phyloP scores from a whole-genome alignment of 192 early-diverging fungal species.

The Jimgerdemannia flammicorona region DNA sequence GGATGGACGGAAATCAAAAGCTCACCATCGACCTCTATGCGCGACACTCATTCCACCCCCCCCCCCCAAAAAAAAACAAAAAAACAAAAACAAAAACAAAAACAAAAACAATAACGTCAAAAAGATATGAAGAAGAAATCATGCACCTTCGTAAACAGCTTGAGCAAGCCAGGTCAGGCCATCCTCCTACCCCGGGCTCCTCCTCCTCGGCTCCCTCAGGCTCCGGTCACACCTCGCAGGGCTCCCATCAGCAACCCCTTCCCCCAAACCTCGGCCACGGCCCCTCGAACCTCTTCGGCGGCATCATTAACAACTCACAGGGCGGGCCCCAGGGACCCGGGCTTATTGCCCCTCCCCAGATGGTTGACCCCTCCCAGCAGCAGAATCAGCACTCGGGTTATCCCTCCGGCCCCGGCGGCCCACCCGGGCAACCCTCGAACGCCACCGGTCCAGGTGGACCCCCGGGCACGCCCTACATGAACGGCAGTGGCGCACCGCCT shows the following conservation, averaged over 20 bases:
- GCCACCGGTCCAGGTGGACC: not conserved
- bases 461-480: slow-evolving; percentile 15
- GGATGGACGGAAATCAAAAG: too few species aligned
- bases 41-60: not conserved
- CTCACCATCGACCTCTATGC: not conserved
- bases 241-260: slow-evolving; percentile 43
- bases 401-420: slow-evolving; percentile 6
- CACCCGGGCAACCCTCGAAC: slow-evolving; percentile 9
- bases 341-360: slow-evolving; percentile 47
- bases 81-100: slow-evolving; percentile 16
- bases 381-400: slow-evolving; percentile 16
- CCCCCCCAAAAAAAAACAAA: not conserved
- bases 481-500: slow-evolving; percentile 3
- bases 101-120: not conserved
- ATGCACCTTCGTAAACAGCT: slow-evolving; percentile 76
- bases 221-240: slow-evolving; percentile 12
- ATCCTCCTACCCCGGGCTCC: slow-evolving; percentile 40
- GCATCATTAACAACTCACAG: slow-evolving; percentile 44
- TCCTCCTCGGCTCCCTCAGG: slow-evolving; percentile 7
- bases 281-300: slow-evolving; percentile 54
- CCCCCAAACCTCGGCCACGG: slow-evolving; percentile 64
- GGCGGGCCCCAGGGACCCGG: slow-evolving; percentile 32
- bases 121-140: slow-evolving; percentile 82
- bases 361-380: slow-evolving; percentile 42
- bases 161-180: slow-evolving; percentile 61